phyloP scores from a whole-genome alignment of 2,329 filamentous ascomycete genomes.

The Torrubiella hemipterigena region DNA sequence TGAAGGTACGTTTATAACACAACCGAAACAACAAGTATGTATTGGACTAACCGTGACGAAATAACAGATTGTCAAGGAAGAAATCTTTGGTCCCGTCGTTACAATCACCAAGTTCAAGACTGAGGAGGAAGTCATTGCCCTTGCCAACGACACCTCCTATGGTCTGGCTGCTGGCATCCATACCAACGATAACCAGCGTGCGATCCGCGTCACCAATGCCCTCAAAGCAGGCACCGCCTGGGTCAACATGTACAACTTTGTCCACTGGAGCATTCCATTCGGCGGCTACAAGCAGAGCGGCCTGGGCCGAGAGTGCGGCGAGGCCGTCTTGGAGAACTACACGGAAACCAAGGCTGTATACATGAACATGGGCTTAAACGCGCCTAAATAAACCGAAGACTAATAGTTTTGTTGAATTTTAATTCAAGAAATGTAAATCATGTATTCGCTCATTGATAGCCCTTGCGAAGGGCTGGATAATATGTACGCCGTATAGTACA shows the following conservation, averaged over 20 bases:
- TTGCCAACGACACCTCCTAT: conserved; percentile 37
- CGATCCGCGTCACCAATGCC: conserved; percentile 5
- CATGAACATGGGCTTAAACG: conserved; percentile 1
- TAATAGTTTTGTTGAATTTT: neutral
- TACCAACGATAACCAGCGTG: conserved; percentile 4
- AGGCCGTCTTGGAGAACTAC: conserved; percentile 6
- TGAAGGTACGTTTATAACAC: conserved; percentile 8
- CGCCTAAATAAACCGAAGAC: neutral
- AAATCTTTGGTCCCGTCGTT: conserved; percentile 40
- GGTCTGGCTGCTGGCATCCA: conserved; percentile 15
- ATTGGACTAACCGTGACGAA: neutral
- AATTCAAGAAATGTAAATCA: neutral
- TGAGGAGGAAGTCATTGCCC: conserved; percentile 31
- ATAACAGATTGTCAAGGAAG: conserved; percentile 28
- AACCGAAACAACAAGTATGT: neutral
- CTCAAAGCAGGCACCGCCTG: conserved; percentile 6
- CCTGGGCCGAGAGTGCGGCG: conserved; percentile 4
- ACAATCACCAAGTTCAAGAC: conserved; percentile 33
- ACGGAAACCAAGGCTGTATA: conserved; percentile 6
- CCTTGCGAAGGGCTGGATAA: neutral
- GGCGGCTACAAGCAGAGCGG: conserved; percentile 26
- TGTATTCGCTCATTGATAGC: neutral
- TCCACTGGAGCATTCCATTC: conserved; percentile 17
- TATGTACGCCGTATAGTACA: no score
- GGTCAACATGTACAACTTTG: conserved; percentile 5